A percentile compares a stretch with the other conserved stretches of the same genome.
phyloP scores from a whole-genome alignment of 345 rosid genomes.

The Ricinus communis region DNA sequence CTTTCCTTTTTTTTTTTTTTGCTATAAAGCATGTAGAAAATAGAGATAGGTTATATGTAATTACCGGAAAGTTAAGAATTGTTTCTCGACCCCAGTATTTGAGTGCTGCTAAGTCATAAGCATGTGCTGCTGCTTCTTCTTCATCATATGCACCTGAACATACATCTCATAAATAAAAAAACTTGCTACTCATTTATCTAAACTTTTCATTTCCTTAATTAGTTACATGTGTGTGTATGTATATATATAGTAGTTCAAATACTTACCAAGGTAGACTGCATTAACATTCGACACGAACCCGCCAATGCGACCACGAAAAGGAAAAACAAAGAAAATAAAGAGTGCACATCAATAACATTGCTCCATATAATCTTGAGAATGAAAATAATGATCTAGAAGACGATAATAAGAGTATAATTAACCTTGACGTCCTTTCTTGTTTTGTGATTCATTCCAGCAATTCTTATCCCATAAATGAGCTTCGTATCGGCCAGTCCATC shows the following conservation, averaged over 20 bases:
- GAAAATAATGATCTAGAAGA: neutral
- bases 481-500: conserved; percentile 87
- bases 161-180: neutral
- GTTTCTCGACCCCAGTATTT: conserved; percentile 89
- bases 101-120: conserved; percentile 93
- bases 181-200: neutral
- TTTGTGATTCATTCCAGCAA: conserved; percentile 81
- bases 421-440: conserved; percentile 90
- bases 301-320: conserved; percentile 1
- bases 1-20: too few relatives aligned
- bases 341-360: neutral
- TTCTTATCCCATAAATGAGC: conserved; percentile 90
- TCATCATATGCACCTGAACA: conserved; percentile 76
- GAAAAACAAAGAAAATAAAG: neutral
- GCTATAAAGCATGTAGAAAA: neutral
- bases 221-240: too few relatives aligned
- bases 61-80: conserved; percentile 82
- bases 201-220: neutral
- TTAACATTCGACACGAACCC: neutral
- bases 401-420: neutral
- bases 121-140: conserved; percentile 90
- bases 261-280: conserved; percentile 27
- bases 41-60: neutral
- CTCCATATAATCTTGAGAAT: too few relatives aligned
- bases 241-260: too few relatives aligned